Conservation (phyloP, 2,329 filamentous ascomycete genomes). For the Allantophomopsis cytisporea region DNA sequence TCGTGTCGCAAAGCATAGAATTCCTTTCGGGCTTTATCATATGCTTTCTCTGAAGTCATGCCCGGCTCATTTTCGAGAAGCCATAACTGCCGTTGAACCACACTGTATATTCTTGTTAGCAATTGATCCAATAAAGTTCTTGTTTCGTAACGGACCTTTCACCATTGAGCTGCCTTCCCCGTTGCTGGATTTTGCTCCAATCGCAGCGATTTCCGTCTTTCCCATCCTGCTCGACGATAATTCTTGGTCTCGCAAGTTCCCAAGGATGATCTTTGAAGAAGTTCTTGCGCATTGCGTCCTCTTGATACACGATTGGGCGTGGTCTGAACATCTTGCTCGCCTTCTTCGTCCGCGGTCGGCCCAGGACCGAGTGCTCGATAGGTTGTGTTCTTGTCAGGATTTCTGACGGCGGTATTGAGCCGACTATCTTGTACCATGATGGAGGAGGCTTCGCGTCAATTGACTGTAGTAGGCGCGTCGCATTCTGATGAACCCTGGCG, state of each 20-base stretch:
- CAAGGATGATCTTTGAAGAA: slow-evolving; percentile 95
- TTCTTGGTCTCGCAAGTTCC: slow-evolving; percentile 81
- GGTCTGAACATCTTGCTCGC: slow-evolving; percentile 72
- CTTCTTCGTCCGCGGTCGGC: slow-evolving; percentile 32
- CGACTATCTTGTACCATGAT: slow-evolving; percentile 19
- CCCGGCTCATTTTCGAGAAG: slow-evolving; percentile 52
- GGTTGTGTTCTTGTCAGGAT: slow-evolving; percentile 39
- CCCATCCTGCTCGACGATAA: slow-evolving; percentile 76
- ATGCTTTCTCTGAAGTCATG: slow-evolving; percentile 55
- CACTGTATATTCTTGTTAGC: slow-evolving; percentile 36
- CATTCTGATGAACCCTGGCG: slow-evolving; percentile 31
- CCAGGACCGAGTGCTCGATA: slow-evolving; percentile 25
- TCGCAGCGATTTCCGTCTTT: slow-evolving; percentile 64
- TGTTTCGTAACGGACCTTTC: slow-evolving; percentile 49
- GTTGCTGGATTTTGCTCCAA: slow-evolving; percentile 69
- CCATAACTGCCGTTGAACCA: slow-evolving; percentile 83
- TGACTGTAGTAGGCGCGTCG: slow-evolving; percentile 28
- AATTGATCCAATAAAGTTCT: neutral
- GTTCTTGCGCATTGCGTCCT: slow-evolving; percentile 65
- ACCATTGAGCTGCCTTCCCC: slow-evolving; percentile 63
- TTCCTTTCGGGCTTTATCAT: slow-evolving; percentile 77
- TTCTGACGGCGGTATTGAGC: slow-evolving; percentile 37
- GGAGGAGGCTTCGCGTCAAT: slow-evolving; percentile 20
- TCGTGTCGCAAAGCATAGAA: slow-evolving; percentile 77
- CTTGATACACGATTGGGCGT: slow-evolving; percentile 62